These are phyloP conservation scores for Pseudoturritis turrita DNA, from an alignment of 345 rosid species.

Conservation along the genomic window DNA sequence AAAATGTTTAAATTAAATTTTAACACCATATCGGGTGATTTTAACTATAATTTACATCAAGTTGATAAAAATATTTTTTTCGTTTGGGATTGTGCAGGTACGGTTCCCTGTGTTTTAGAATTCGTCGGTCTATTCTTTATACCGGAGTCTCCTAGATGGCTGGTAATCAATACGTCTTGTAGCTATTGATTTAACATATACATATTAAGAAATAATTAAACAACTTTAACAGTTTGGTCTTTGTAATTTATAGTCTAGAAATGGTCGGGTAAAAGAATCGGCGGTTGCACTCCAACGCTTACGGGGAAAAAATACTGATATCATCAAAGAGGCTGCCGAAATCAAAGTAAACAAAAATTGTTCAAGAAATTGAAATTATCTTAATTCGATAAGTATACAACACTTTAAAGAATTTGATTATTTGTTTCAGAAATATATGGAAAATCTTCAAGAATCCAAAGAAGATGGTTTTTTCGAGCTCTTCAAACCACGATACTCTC, in stretches of 20 bases:
- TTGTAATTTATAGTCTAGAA: constrained; percentile 44
- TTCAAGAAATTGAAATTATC: neutral
- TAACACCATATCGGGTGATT: constrained; percentile 17
- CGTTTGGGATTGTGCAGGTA: constrained; percentile 47
- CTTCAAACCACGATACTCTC: constrained; percentile 38
- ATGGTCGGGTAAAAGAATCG: constrained; percentile 39
- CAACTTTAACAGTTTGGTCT: neutral
- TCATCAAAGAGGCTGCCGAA: constrained; percentile 45
- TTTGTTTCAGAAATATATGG: constrained; percentile 39
- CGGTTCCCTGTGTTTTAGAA: constrained; percentile 37
- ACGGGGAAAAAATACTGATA: constrained; percentile 42
- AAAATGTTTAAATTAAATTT: neutral
- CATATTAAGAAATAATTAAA: neutral
- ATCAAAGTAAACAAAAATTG: constrained; percentile 35
- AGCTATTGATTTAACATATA: neutral
- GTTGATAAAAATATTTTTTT: constrained; percentile 39
- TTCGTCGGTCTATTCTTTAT: constrained; percentile 23
- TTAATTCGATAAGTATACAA: neutral
- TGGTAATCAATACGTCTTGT: constrained; percentile 50
- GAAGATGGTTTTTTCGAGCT: constrained; percentile 38
- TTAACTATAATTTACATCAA: constrained; percentile 38
- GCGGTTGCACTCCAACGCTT: constrained; percentile 39
- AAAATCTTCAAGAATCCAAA: constrained; percentile 32
- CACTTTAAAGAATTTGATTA: neutral
- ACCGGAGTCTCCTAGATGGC: constrained; percentile 53